These are phyloP conservation scores for Aspergillus homomorphus DNA, from an alignment of 495 filamentous ascomycete genomes.

Conservation along the genomic window DNA sequence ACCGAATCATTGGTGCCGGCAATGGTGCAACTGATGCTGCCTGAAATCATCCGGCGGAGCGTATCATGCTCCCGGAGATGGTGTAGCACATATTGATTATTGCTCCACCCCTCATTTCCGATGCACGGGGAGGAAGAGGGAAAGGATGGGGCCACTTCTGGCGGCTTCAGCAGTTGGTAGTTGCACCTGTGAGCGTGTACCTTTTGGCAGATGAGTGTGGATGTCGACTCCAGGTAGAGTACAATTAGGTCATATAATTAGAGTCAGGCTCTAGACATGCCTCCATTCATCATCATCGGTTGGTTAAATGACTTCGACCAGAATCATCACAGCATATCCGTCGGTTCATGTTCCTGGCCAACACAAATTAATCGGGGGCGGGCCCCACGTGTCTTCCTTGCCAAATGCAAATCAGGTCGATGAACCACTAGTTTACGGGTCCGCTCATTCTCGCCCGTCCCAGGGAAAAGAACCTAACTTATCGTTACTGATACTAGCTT, in stretches of 20 bases:
- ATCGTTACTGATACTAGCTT: too few species aligned
- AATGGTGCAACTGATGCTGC: background rate
- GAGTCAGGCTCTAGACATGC: too few species aligned
- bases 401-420: slow-evolving; percentile 16
- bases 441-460: slow-evolving; percentile 7
- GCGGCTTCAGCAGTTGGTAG: background rate
- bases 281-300: too few species aligned
- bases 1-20: background rate
- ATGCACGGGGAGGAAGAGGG: background rate
- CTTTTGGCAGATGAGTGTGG: too few species aligned
- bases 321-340: too few species aligned
- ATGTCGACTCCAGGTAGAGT: too few species aligned
- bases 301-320: too few species aligned
- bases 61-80: background rate
- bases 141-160: slow-evolving; percentile 1
- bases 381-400: slow-evolving; percentile 17
- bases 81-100: background rate
- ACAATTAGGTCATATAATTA: too few species aligned
- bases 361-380: too few species aligned
- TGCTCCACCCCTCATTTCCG: slow-evolving; percentile 3
- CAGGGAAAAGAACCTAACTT: background rate
- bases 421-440: slow-evolving; percentile 21
- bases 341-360: too few species aligned
- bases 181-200: background rate
- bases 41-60: background rate